Base-by-base conservation (phyloP, 2,329 filamentous ascomycete species). In the Botryotinia globosa region DNA sequence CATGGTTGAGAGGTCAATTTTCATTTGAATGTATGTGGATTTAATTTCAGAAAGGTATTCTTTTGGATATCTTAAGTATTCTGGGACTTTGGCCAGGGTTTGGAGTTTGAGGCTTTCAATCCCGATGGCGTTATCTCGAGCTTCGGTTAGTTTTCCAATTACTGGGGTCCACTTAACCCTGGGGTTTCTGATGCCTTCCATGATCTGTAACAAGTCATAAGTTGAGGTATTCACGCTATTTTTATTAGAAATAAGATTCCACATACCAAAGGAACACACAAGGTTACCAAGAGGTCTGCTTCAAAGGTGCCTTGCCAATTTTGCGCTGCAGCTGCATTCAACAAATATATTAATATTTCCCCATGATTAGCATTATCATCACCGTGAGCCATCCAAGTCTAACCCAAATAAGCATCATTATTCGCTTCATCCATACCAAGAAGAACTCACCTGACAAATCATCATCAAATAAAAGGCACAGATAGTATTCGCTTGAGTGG, bases 391-490 rank as follows among this genome's bases (percentile, higher is more conserved):
- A 66, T 66, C 64, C 45, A 66, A 7, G 32, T 20, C 64, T 66
- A 54, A 20, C 20, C 14, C 7, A 54, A 20, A 20, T 66, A 9
- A 66, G 32, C 9, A 14, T 29, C 10, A 9, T 20, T 4, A 39
- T 39, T 20, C 20, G 7, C 8, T 10, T n/a, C 2, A 3, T 39
- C n/a, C 2, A 29, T 7, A n/a, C 6, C 12, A 45, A 45, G 5
- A 10, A 12, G 18, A 37, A 18, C 69, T 66, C 18, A 58, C 69
- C 42, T 66, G 42, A 22, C 58, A 66, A 58, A 71, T 65, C 69
- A 66, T 51, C 69, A 71, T 71, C 25, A 71, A 42, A 34, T 71
- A 71, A n/a, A 71, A 54, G 1, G 69, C 69, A 56, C 69, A 71
- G 22, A 71, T 39, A n/a, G 69, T 71, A 20, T 71, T 64, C 20